phyloP scores from a whole-genome alignment of 108 stramenopile species.

The Fistulifera pelliculosa region DNA sequence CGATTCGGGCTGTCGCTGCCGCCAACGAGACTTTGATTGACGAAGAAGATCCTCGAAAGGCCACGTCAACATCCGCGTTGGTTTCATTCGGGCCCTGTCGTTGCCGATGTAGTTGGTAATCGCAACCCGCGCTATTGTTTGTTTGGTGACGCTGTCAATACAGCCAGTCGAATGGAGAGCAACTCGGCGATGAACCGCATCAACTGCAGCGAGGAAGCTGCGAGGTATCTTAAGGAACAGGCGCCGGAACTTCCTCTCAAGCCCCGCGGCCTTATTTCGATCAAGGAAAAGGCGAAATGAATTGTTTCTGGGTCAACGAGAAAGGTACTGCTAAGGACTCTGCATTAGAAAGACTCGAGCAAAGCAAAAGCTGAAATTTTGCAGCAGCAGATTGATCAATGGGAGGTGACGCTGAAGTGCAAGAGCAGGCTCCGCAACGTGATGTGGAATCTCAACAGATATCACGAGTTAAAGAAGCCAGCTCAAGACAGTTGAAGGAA shows the following conservation, averaged over 20 bases:
- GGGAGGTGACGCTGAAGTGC: not conserved
- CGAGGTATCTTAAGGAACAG: constrained; percentile 28
- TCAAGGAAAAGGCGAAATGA: constrained; percentile 66
- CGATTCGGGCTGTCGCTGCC: constrained; percentile 47
- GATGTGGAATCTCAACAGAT: too few species aligned
- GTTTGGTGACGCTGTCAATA: constrained; percentile 7
- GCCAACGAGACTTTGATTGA: constrained; percentile 45
- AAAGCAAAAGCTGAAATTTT: constrained; percentile 13
- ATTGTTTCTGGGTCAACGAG: constrained; percentile 49
- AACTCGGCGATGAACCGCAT: constrained; percentile 2
- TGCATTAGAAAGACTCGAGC: constrained; percentile 23
- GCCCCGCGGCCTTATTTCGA: constrained; percentile 40
- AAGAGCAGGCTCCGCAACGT: too few species aligned
- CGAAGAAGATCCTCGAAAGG: constrained; percentile 40
- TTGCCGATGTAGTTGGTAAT: constrained; percentile 60
- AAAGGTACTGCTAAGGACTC: constrained; percentile 22
- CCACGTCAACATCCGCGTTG: constrained; percentile 58
- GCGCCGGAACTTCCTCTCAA: constrained; percentile 28
- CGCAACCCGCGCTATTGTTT: constrained; percentile 44
- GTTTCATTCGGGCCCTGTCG: constrained; percentile 56
- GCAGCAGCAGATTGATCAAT: constrained; percentile 9
- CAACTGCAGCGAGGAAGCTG: constrained; percentile 43
- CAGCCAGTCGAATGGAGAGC: constrained; percentile 8
- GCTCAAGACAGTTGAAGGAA: too few species aligned
- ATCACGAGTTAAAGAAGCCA: too few species aligned